phyloP scores from a whole-genome alignment of 1,284 basidiomycete genomes.

The Malassezia japonica region DNA sequence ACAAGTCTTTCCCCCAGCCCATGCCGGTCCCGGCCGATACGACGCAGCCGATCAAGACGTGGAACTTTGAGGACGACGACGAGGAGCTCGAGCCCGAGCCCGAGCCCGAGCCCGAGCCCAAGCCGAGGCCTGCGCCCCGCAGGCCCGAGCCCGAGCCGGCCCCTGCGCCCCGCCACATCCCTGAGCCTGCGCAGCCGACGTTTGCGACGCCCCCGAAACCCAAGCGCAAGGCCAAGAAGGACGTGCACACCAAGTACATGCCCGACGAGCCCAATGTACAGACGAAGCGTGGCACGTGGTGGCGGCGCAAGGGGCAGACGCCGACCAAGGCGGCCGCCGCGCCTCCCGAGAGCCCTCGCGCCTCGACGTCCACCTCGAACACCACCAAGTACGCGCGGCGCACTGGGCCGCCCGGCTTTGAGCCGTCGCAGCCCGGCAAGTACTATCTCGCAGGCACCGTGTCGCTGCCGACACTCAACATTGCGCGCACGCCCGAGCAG shows the following conservation, averaged over 20 bases:
- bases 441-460: slow-evolving; percentile 15
- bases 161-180: not conserved
- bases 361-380: slow-evolving; percentile 5
- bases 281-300: not conserved
- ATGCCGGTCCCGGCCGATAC: not conserved
- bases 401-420: slow-evolving; percentile 11
- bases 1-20: not conserved
- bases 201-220: not conserved
- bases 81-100: not conserved
- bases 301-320: slow-evolving; percentile 1
- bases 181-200: not conserved
- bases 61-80: slow-evolving; percentile 18
- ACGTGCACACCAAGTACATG: slow-evolving; percentile 5
- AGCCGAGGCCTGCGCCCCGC: not conserved
- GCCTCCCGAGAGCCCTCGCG: not conserved
- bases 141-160: not conserved
- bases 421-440: slow-evolving; percentile 19
- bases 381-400: slow-evolving; percentile 15
- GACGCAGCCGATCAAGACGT: slow-evolving; percentile 3
- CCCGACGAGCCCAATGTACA: not conserved
- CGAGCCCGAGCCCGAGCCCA: not conserved
- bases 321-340: not conserved
- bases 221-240: not conserved
- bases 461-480: slow-evolving; percentile 20
- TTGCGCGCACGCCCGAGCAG: slow-evolving; percentile 23